Conservation (phyloP, 139 green algal species). For the Tetradesmus obliquus region DNA sequence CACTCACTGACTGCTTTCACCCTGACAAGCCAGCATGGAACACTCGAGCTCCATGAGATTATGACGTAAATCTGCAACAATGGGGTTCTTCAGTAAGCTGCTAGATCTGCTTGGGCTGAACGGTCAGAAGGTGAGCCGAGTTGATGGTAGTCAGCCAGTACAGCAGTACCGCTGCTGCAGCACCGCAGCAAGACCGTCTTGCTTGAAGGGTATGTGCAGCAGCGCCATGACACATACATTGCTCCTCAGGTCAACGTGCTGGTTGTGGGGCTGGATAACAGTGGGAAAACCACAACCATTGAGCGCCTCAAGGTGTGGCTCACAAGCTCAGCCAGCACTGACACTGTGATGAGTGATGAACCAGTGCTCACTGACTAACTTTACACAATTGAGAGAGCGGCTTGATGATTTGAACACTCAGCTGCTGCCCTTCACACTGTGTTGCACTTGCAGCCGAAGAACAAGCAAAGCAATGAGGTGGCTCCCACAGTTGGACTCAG, state of each 20-base stretch:
- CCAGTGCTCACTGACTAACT: not conserved
- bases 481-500: conserved; percentile 82
- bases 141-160: not conserved
- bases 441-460: conserved; percentile 58
- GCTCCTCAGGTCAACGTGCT: conserved; percentile 77
- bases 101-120: conserved; percentile 48
- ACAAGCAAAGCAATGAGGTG: conserved; percentile 62
- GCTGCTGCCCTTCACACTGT: not conserved
- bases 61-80: not conserved
- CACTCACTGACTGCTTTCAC: not conserved
- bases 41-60: not conserved
- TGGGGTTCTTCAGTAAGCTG: conserved; percentile 52
- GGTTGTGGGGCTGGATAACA: conserved; percentile 87
- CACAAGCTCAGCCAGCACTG: not conserved
- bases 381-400: too few species aligned
- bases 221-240: not conserved
- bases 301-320: conserved; percentile 74
- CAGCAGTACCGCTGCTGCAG: not conserved
- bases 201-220: not conserved
- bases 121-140: conserved; percentile 48
- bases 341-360: not conserved
- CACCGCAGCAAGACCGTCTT: not conserved
- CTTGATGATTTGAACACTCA: too few species aligned
- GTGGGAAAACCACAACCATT: conserved; percentile 86
- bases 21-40: not conserved